These are phyloP conservation scores for Barnettozyma salicaria DNA, from an alignment of 805 yeast species.

Conservation along the genomic window DNA sequence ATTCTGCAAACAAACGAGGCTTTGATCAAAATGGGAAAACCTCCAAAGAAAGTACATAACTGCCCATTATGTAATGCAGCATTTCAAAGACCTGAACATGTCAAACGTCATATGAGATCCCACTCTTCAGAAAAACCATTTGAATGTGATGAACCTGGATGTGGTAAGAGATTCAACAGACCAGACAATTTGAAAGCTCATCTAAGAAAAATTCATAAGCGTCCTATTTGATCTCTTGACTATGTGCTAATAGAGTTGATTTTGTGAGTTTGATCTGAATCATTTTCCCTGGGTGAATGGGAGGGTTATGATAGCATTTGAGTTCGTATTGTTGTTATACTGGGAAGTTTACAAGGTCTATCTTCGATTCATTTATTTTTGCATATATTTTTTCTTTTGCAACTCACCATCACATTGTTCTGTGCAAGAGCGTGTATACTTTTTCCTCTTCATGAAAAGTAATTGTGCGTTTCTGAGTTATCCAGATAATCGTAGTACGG, in stretches of 20 bases:
- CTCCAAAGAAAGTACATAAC: constrained; percentile 47
- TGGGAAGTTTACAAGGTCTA: not conserved
- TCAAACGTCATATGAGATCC: constrained; percentile 65
- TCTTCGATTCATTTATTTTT: not conserved
- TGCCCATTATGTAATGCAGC: constrained; percentile 59
- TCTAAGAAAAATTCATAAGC: constrained; percentile 55
- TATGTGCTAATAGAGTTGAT: no score
- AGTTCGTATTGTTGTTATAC: no score
- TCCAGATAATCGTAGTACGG: no score
- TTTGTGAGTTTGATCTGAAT: not conserved
- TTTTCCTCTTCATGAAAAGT: no score
- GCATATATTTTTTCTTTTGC: no score
- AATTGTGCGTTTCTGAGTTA: no score
- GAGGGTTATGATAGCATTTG: no score
- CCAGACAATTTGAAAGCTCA: constrained; percentile 81
- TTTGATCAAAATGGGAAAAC: constrained; percentile 27
- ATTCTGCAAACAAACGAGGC: constrained; percentile 12
- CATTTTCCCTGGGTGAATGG: no score
- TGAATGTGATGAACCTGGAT: constrained; percentile 53
- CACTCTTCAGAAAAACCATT: constrained; percentile 81
- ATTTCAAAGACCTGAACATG: constrained; percentile 69
- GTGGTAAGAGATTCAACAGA: constrained; percentile 62
- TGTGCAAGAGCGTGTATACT: no score
- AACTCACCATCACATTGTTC: no score
- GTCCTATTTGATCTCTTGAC: constrained; percentile 45